A percentile compares a stretch with the other conserved stretches of the same genome.
phyloP scores from a whole-genome alignment of 2,329 filamentous ascomycete species.

The Blastomyces emzantsi region DNA sequence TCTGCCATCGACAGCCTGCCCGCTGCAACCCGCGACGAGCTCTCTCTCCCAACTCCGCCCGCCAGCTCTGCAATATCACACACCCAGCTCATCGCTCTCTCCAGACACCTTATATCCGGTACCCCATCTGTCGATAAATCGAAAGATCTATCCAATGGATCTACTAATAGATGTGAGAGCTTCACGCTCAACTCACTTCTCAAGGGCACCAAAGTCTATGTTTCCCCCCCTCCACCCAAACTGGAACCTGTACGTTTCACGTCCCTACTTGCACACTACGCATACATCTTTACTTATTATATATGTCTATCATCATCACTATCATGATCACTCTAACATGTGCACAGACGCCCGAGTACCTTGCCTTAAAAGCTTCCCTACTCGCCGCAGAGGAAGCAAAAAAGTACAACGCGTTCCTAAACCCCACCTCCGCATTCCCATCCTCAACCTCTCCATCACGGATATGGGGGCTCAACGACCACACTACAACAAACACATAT shows the following conservation, averaged over 20 bases:
- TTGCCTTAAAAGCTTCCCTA: conserved; percentile 76
- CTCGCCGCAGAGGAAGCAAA: conserved; percentile 73
- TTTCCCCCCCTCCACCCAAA: conserved; percentile 71
- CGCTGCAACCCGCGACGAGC: conserved; percentile 23
- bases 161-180: neutral
- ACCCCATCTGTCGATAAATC: neutral
- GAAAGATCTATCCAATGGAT: neutral
- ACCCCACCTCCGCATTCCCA: conserved; percentile 44
- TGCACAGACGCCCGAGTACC: conserved; percentile 67
- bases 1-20: conserved; percentile 32
- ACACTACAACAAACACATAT: neutral
- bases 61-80: conserved; percentile 35
- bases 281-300: neutral
- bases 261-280: neutral
- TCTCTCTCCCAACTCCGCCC: conserved; percentile 27
- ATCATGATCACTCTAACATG: neutral
- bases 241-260: conserved; percentile 54
- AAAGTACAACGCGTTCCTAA: conserved; percentile 72
- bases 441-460: conserved; percentile 15
- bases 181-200: conserved; percentile 45
- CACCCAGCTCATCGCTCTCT: conserved; percentile 32
- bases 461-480: conserved; percentile 2
- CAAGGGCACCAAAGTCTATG: conserved; percentile 61
- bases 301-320: neutral
- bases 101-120: conserved; percentile 22